A percentile compares a stretch with the other conserved stretches of the same genome.
Evolutionary conservation across 495 filamentous ascomycete species (phyloP).

Genomic region (Stereocaulon alpinum): DNA sequence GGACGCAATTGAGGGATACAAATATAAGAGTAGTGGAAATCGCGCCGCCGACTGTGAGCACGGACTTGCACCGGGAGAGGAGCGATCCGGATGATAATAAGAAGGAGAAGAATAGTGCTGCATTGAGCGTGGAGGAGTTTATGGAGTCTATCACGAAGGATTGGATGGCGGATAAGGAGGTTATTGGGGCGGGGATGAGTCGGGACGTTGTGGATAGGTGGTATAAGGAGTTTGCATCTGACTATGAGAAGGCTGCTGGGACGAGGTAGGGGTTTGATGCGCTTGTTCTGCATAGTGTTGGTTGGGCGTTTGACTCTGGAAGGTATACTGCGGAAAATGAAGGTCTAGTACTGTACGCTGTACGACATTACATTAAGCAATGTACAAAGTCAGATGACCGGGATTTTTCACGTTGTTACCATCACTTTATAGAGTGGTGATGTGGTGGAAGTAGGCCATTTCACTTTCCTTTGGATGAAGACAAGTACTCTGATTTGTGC

Average conservation of each 20-base stretch:
- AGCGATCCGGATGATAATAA: slow-evolving; percentile 42
- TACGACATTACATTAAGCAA: no score
- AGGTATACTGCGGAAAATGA: no score
- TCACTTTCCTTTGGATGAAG: no score
- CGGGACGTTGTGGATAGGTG: slow-evolving; percentile 29
- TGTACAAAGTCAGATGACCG: no score
- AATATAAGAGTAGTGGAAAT: slow-evolving; percentile 37
- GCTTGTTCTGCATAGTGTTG: no score
- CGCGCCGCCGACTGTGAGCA: slow-evolving; percentile 38
- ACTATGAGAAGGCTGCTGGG: slow-evolving; percentile 19
- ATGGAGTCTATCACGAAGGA: slow-evolving; percentile 31
- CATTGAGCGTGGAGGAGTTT: slow-evolving; percentile 36
- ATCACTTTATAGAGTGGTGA: no score
- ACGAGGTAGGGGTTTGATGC: not conserved
- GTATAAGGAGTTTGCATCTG: no score
- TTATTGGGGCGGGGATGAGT: slow-evolving; percentile 29
- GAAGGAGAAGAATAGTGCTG: slow-evolving; percentile 35
- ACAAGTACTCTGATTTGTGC: no score
- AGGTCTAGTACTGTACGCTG: no score
- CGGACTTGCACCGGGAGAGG: slow-evolving; percentile 40
- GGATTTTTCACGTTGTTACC: no score
- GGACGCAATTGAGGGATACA: slow-evolving; percentile 31
- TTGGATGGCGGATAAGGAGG: slow-evolving; percentile 33
- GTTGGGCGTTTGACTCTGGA: no score
- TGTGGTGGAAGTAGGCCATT: no score